phyloP scores from a whole-genome alignment of 2,329 filamentous ascomycete genomes.

The Herpotrichia juniperi region DNA sequence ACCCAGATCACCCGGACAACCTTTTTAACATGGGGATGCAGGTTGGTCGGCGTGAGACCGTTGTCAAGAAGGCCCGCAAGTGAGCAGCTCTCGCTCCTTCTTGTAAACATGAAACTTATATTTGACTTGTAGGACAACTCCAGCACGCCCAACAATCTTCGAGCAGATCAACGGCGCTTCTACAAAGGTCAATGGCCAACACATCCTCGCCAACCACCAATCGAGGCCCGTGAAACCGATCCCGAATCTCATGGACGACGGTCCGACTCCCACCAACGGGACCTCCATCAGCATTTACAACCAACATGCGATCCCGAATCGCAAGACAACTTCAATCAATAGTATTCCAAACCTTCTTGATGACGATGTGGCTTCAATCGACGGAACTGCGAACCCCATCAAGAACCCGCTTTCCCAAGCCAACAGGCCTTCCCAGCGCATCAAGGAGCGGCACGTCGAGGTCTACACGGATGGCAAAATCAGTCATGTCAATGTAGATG shows the following conservation, averaged over 20 bases:
- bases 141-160: neutral
- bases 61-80: neutral
- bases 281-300: no score
- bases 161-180: neutral
- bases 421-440: no score
- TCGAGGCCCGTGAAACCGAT: neutral
- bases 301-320: no score
- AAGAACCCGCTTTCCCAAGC: no score
- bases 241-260: neutral
- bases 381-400: no score
- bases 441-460: no score
- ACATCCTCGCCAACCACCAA: neutral
- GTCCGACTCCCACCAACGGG: no score
- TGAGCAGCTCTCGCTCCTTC: neutral
- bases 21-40: neutral
- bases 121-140: neutral
- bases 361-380: no score
- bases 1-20: constrained; percentile 23
- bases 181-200: neutral
- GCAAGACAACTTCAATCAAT: no score
- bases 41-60: neutral
- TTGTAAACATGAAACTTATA: neutral
- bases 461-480: no score
- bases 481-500: no score
- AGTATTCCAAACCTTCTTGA: no score